Evolutionary conservation across 306 rosid species (phyloP), one percentile per base, ranked within the genome.

Genomic region (Trichosanthes truncata): DNA sequence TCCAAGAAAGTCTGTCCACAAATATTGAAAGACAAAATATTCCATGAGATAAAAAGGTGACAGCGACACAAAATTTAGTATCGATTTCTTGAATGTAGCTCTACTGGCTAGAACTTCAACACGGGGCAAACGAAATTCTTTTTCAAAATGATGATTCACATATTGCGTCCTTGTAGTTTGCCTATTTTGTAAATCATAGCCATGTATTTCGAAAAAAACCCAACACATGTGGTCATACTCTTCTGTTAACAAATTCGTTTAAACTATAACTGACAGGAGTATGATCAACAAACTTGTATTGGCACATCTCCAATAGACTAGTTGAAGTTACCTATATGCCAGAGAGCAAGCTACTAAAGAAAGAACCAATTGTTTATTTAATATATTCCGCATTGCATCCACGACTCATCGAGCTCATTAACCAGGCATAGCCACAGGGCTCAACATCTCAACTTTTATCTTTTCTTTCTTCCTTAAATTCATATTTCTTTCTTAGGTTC

Each of bases 1-100:
- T 88, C 97, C 86, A 86, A 57, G 90, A 95, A 93, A 52, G 99
- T 95, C 99, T 95, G 85, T 74, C 43, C 78, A 74, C 38, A 49
- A 17, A 49, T 11, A 38, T 38, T 41, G 26, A 41, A 0, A 38
- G 41, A 23, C 0, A 68, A 41, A n/a, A 2, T 21, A 45, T 43
- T 72, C 55, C 77, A 72, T 72, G 23, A 45, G 77, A 72, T 68
- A 41, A 40, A 68, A 68, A 72, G 77, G 38, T 43, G 77, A 72
- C 35, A 15, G 77, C 40, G 40, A 72, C 55, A 25, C 11, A n/a
- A 43, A 41, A 69, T 29, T 41, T 14, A 18, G 57, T 45, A 72
- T 72, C 57, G 21, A 45, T 57, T 72, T 46, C 77, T 72, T 45
- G 38, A 6, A 14, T 72, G 21, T 66, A 7, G 14, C 43, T 65